Base-by-base conservation (phyloP, 768 basidiomycete species). In the Termitomyces sp. region DNA sequence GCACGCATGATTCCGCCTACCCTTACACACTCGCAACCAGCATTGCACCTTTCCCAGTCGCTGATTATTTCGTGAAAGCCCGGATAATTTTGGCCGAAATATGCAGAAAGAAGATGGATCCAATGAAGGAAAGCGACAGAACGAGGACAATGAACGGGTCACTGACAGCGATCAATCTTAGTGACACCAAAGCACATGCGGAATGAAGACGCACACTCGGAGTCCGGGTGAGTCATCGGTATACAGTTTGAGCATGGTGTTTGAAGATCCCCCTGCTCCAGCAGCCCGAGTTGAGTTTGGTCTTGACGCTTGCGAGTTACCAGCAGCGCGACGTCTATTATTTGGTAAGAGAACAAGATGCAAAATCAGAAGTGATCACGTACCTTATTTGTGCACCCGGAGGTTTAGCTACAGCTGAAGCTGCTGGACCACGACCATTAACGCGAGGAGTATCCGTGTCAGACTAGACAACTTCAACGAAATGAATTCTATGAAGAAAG, bases 181-280 rank as follows among this genome's bases (percentile, higher is more conserved):
- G 44, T 61, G 42, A 49, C 6, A 20, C 28, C 34, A 47, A 37
- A 10, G 39, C 4, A 5, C 41, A 24, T 29, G 13, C 16, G 24
- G 5, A 18, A 41, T 63, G 42, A 37, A 24, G 37, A 88, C 94
- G 71, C 71, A 98, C 97, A 99, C 93, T 81, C 94, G 86, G 55
- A 99, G 82, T 24, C 97, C 97, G 48, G 92, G 93, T 58, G 95
- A 95, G 69, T 98, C 97, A 70, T 98, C 96, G 39, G 97, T 98
- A 84, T 98, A 98, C 4, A 99, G 81, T 76, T 92, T 94, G 68
- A 99, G 84, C 97, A 99, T 98, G 57, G 97, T 99, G 77, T 93
- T 96, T 57, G 89, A 92, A 37, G 92, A 94, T 15, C 97, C 97
- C 54, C 97, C 97, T 57, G 94, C 94, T 42, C 96, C 94, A 28